phyloP scores from a whole-genome alignment of 1,284 basidiomycete genomes.

The Marasmius oreades region DNA sequence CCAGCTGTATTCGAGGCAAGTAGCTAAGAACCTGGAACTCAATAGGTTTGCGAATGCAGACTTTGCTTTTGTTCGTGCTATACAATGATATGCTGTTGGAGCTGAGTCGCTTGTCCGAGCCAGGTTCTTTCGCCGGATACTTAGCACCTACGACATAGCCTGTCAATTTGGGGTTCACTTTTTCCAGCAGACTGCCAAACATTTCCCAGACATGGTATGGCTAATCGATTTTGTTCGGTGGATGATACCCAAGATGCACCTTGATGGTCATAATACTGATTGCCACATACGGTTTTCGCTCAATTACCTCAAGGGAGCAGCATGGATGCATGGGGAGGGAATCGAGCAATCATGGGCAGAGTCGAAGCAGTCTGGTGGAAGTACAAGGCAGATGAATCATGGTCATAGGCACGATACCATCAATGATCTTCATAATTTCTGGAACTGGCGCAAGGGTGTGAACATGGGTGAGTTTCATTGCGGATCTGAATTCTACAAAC shows the following conservation, averaged over 20 bases:
- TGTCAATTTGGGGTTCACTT: constrained; percentile 4
- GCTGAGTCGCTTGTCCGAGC: not conserved
- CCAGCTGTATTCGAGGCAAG: too few species aligned
- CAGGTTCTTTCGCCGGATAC: not conserved
- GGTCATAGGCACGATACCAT: constrained; percentile 19
- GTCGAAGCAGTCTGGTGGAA: constrained; percentile 10
- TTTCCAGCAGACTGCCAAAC: not conserved
- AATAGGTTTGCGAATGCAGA: too few species aligned
- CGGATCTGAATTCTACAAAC: too few species aligned
- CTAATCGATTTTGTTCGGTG: not conserved
- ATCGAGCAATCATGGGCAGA: constrained; percentile 6
- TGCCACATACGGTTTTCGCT: constrained; percentile 2
- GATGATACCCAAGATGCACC: constrained; percentile 4
- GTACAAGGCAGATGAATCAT: constrained; percentile 22
- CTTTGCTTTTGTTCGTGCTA: too few species aligned
- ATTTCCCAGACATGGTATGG: not conserved
- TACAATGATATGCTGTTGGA: too few species aligned
- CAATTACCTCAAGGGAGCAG: not conserved
- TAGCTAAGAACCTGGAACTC: too few species aligned
- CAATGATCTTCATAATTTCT: constrained; percentile 20
- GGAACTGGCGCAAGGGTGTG: constrained; percentile 24
- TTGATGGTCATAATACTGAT: constrained; percentile 1
- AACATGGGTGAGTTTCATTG: constrained; percentile 11
- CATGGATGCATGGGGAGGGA: constrained; percentile 2
- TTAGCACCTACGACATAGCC: constrained; percentile 3